Base-by-base conservation (phyloP, 2,329 filamentous ascomycete genomes). In the Teratosphaeria epicoccoides region DNA sequence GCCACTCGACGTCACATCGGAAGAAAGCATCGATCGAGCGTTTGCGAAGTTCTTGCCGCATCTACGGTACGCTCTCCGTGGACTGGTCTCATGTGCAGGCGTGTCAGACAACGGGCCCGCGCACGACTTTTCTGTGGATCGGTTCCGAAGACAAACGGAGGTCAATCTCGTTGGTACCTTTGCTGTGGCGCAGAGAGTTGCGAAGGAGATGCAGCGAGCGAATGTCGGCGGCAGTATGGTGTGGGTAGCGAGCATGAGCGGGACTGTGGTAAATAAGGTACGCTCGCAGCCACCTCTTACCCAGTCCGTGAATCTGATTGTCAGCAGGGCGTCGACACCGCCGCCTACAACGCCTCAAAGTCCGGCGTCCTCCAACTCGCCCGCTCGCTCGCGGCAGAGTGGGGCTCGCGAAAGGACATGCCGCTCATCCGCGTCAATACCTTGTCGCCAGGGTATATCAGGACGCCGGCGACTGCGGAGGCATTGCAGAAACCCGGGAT, bases 311-410 rank as follows among this genome's bases (percentile, higher is more conserved):
- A 10, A 28, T 28, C 26, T 28, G 26, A 44, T 3, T 7, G n/a
- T 44, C 4, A 4, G 20, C 7, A 66, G 66, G 70, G 68, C 1
- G 67, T 72, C 44, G 66, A 70, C 28, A 70, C 66, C 0, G 61
- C 69, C 9, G 69, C 64, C 0, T 80, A 80, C 64, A 79, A 78
- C 60, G 68, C 75, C 0, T 77, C 74, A 51, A 79, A 80, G 63
- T 70, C 76, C 0, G 76, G 72, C 0, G 71, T 79, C 2, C 71
- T 74, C 22, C 75, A 79, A 57, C 68, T 79, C 1, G 66, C 69
- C 1, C 69, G 75, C 20, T 74, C 68, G 6, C 65, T 79, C 24
- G 74, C 77, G 0, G 75, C 75, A 52, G 77, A 79, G 64, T 79
- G 71, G 76, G 75, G 67, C 29, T 24, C 22, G 7, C 20, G 24